These are phyloP conservation scores for Chalaropsis thielavioides DNA, from an alignment of 2,329 filamentous ascomycete genomes.

Conservation along the genomic window DNA sequence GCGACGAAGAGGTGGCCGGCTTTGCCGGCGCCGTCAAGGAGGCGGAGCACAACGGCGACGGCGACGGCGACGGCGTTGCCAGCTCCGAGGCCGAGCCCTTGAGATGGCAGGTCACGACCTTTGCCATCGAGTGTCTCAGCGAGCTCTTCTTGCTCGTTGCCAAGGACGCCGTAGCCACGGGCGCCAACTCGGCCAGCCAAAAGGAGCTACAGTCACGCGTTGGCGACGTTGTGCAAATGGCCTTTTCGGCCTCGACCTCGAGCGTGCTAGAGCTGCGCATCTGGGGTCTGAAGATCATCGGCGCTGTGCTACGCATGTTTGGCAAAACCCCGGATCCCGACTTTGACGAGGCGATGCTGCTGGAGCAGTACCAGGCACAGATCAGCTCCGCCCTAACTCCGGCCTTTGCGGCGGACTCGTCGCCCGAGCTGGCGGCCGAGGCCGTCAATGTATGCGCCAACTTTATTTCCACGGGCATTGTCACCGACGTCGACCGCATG, in stretches of 20 bases:
- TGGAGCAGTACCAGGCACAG: constrained; percentile 97
- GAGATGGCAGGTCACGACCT: constrained; percentile 89
- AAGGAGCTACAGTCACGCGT: constrained; percentile 66
- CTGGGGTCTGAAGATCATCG: constrained; percentile 85
- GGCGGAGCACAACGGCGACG: constrained; percentile 20
- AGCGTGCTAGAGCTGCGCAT: constrained; percentile 81
- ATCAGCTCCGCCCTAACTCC: constrained; percentile 94
- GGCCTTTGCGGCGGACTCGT: constrained; percentile 89
- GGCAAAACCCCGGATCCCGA: constrained; percentile 91
- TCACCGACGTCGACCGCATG: constrained; percentile 97
- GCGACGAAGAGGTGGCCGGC: constrained; percentile 92
- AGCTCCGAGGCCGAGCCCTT: constrained; percentile 67
- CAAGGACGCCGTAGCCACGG: constrained; percentile 56
- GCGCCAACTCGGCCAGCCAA: constrained; percentile 66
- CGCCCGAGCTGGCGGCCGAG: constrained; percentile 85
- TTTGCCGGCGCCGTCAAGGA: constrained; percentile 53
- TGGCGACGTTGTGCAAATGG: constrained; percentile 88
- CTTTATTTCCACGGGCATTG: constrained; percentile 93
- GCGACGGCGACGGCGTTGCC: constrained; percentile 34
- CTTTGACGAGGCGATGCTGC: constrained; percentile 87
- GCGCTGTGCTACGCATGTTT: constrained; percentile 88
- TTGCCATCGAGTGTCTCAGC: constrained; percentile 77
- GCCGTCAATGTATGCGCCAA: constrained; percentile 96
- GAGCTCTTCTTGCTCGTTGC: constrained; percentile 67
- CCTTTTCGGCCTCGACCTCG: constrained; percentile 92